Evolutionary conservation across 352 stramenopile species (phyloP).

Genomic region (Phytophthora multivora): DNA sequence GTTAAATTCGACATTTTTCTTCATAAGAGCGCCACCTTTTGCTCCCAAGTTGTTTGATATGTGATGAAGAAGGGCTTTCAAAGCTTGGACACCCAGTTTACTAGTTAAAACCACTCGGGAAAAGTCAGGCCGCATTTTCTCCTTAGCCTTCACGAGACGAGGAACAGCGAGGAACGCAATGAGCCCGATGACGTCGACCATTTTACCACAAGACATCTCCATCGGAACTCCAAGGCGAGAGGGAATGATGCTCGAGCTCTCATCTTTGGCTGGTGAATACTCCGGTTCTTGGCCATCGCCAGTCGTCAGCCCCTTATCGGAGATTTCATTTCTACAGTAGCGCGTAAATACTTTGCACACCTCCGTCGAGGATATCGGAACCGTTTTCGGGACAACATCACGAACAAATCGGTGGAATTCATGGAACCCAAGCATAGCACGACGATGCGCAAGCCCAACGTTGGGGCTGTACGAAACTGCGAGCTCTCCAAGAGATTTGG

Average conservation of each 20-base stretch:
- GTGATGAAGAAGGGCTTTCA: constrained; percentile 69
- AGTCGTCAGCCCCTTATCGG: background rate
- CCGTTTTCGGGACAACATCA: constrained; percentile 50
- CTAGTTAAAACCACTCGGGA: constrained; percentile 4
- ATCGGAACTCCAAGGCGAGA: constrained; percentile 11
- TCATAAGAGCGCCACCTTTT: constrained; percentile 20
- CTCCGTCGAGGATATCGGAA: constrained; percentile 47
- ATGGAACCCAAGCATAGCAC: constrained; percentile 49
- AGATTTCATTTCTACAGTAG: constrained; percentile 39
- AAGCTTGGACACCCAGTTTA: constrained; percentile 39
- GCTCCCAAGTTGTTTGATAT: constrained; percentile 49
- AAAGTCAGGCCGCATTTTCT: constrained; percentile 14
- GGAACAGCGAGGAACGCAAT: constrained; percentile 40
- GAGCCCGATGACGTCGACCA: constrained; percentile 24
- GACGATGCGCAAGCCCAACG: constrained; percentile 30
- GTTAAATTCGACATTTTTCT: constrained; percentile 53
- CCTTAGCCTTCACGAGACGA: constrained; percentile 38
- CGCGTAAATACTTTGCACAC: constrained; percentile 66
- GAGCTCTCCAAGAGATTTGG: constrained; percentile 47
- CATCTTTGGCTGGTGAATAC: constrained; percentile 19
- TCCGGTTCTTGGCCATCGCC: constrained; percentile 6
- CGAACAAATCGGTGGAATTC: constrained; percentile 58
- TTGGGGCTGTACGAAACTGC: constrained; percentile 52
- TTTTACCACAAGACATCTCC: constrained; percentile 24
- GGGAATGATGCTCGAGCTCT: constrained; percentile 3